Base-by-base conservation (phyloP, 2,329 filamentous ascomycete species). In the Colletotrichum gigasporum region DNA sequence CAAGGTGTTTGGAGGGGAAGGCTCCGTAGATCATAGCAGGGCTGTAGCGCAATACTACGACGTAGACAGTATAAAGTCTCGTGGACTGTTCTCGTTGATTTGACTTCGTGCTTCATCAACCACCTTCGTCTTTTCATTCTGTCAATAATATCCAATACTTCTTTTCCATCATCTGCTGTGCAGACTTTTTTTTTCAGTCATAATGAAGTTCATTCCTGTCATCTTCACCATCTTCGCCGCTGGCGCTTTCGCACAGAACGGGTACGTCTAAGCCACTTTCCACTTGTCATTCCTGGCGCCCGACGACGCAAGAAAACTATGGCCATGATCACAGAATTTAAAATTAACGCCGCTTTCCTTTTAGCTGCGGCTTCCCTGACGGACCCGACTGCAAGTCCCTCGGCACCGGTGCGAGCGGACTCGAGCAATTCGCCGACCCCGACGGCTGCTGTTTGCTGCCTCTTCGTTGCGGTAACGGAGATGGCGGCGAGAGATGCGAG, bases 401-500 rank as follows among this genome's bases (percentile, higher is more conserved):
- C n/a, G 56, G 42, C 26, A 26, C 34, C 10, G 41, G 57, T 0
- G 41, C 42, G 3, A 44, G 54, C 3, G 57, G 56, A 5, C 48
- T 62, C 2, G 57, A 62, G 44, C 62, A 55, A n/a, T 62, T 65
- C 10, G 26, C 28, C 3, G 54, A 63, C n/a, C 48, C 28, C 2
- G 39, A 52, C 20, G 54, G 54, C 7, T 59, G 54, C n/a, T 60
- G 54, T 20, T 14, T 53, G 7, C 12, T 60, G 5, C 60, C 60
- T 5, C 10, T 37, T 8, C 54, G 60, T 1, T 60, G 60, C 8
- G 37, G 54, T 4, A 60, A 60, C 7, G 47, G 60, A 3, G 54
- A 52, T 20, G 54, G 60, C 8, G 44, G 60, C n/a, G 32, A 59
- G 16, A 16, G 26, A 26, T 63, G 60, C 34, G 60, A 63, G 55